phyloP scores from a whole-genome alignment of 495 filamentous ascomycete species.

The Talaromyces borbonicus region DNA sequence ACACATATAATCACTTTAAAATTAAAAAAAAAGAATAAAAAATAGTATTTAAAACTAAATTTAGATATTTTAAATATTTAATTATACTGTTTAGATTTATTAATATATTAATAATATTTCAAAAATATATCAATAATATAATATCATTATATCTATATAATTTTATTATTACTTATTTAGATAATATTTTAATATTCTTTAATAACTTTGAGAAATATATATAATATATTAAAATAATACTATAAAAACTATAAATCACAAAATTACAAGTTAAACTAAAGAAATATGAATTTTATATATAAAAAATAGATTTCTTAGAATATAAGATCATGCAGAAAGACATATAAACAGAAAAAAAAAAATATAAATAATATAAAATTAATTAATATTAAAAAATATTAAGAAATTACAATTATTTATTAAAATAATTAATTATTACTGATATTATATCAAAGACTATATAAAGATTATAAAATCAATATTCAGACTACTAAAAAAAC shows the following conservation, averaged over 20 bases:
- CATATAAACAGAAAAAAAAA: constrained; percentile 11
- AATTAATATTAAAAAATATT: constrained; percentile 9
- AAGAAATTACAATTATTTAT: constrained; percentile 18
- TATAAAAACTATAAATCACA: constrained; percentile 9
- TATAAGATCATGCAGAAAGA: constrained; percentile 14
- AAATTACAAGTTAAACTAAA: constrained; percentile 11
- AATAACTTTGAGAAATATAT: constrained; percentile 16
- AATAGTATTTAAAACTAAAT: background rate
- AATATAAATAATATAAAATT: constrained; percentile 17
- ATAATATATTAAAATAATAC: constrained; percentile 12
- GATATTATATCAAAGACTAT: no score
- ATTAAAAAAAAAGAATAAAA: background rate
- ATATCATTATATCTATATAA: constrained; percentile 10
- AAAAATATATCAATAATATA: no score
- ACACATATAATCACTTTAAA: constrained; percentile 8
- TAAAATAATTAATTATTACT: constrained; percentile 23
- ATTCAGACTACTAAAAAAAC: constrained; percentile 13
- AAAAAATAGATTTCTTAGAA: constrained; percentile 14
- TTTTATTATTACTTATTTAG: constrained; percentile 23
- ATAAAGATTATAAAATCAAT: no score
- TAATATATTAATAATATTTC: constrained; percentile 2
- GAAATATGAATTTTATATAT: constrained; percentile 21
- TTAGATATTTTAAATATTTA: constrained; percentile 1
- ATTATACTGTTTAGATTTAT: background rate
- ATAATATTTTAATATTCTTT: constrained; percentile 27